Evolutionary conservation across 768 basidiomycete species (phyloP).

Genomic region (Pilatotrama ljubarskyi): DNA sequence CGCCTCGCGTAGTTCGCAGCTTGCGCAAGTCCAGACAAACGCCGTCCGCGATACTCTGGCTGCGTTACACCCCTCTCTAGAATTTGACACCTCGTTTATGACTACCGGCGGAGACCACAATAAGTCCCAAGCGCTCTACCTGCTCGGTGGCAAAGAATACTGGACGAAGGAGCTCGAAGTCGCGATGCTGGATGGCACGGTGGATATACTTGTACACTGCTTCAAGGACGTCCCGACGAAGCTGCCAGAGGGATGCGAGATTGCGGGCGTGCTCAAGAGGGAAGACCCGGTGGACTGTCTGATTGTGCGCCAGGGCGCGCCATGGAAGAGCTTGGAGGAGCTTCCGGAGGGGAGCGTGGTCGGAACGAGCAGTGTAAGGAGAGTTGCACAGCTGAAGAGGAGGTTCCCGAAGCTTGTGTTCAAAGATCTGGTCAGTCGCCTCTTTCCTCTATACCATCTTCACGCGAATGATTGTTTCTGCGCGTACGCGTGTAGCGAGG

Average conservation of each 20-base stretch:
- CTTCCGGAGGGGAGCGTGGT: constrained; percentile 86
- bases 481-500: constrained; percentile 55
- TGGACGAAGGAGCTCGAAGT: constrained; percentile 99
- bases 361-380: constrained; percentile 92
- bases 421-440: constrained; percentile 77
- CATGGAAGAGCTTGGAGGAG: constrained; percentile 75
- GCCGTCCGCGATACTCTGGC: constrained; percentile 68
- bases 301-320: constrained; percentile 74
- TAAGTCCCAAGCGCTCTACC: constrained; percentile 80
- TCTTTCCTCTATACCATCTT: too few relatives aligned
- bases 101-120: constrained; percentile 86
- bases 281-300: constrained; percentile 90
- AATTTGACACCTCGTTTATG: constrained; percentile 59
- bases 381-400: constrained; percentile 87
- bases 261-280: constrained; percentile 82
- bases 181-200: constrained; percentile 63
- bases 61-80: constrained; percentile 49
- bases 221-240: constrained; percentile 93
- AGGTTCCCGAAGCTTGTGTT: constrained; percentile 77
- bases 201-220: constrained; percentile 94
- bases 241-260: constrained; percentile 79
- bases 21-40: constrained; percentile 90
- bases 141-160: constrained; percentile 85
- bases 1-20: constrained; percentile 84
- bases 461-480: too few relatives aligned